Evolutionary conservation across 257 asterid species (phyloP), one percentile per base, ranked within the genome.

Genomic region (Eustoma russellianum): DNA sequence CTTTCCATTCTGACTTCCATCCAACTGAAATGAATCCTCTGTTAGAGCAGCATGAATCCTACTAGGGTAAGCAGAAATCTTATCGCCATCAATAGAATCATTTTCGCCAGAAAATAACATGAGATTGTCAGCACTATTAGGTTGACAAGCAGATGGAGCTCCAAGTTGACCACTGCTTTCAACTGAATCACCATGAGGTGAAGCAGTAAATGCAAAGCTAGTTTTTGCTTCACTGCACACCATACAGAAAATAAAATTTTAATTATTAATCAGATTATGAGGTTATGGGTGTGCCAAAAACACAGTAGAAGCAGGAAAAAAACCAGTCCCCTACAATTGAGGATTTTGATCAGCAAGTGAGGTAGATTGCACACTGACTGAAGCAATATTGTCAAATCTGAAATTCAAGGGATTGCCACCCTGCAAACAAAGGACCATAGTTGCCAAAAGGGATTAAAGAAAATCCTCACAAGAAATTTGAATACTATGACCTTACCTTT

Each of bases 81-180:
- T 74, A 61, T 71, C 76, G 61, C 82, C 81, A 73, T 73, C 93
- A 65, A 76, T 65, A 60, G 63, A 55, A 64, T 77, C 86, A 74
- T 69, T 80, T 64, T 83, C 95, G 69, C 69, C 83, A 60, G 77
- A 86, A 75, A 88, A 77, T 62, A 82, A 78, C 80, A 80, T 72
- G 66, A 85, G 95, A 76, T 83, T 88, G 75, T 88, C 97, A 56
- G 97, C 97, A 67, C 85, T 82, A 72, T 78, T 79, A 24, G 92
- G 87, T 61, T 85, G 94, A 70, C 78, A 72, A 56, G 66, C 61
- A 17, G 77, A 78, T 71, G 67, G 74, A 66, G 68, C 70, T 66
- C 74, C 85, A 54, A 83, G 94, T 76, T 89, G 77, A 64, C 88
- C 95, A 57, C 92, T 80, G 73, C 97, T 88, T 76, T 88, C 95